A percentile compares a stretch with the other conserved stretches of the same genome.
phyloP scores from a whole-genome alignment of 805 yeast species.

The Wickerhamomyces bovis region DNA sequence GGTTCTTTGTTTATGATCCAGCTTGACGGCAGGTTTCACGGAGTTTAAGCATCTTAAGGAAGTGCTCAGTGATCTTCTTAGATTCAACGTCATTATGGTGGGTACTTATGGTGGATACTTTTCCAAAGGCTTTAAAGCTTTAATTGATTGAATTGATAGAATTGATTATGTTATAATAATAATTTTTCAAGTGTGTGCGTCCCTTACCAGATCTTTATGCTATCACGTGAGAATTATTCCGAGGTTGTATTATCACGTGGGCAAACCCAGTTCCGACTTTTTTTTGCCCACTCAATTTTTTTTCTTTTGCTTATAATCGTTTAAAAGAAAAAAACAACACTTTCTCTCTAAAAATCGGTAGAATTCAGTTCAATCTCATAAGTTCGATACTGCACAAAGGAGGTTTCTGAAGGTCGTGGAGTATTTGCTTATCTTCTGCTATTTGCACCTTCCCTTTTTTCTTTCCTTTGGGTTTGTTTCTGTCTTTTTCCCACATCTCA shows the following conservation, averaged over 20 bases:
- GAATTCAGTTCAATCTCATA: too few relatives aligned
- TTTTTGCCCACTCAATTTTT: background rate
- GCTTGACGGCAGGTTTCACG: slow-evolving; percentile 14
- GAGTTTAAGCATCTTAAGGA: background rate
- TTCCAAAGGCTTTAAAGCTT: too few relatives aligned
- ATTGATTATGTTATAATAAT: too few relatives aligned
- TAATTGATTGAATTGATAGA: too few relatives aligned
- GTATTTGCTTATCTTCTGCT: background rate
- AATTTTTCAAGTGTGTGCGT: background rate
- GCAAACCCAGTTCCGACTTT: background rate
- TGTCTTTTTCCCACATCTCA: background rate
- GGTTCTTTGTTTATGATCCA: background rate
- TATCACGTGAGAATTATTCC: too few relatives aligned
- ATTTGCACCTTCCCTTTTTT: background rate
- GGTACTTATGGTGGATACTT: background rate
- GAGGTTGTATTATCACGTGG: background rate
- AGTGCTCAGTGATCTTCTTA: slow-evolving; percentile 1
- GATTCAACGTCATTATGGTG: slow-evolving; percentile 4
- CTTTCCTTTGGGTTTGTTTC: background rate
- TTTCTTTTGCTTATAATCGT: too few relatives aligned
- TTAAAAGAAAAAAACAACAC: too few relatives aligned
- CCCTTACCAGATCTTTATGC: too few relatives aligned
- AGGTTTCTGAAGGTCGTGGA: background rate
- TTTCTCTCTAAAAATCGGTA: too few relatives aligned
- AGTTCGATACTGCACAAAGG: background rate